Conservation (phyloP, 179 eudicot species). For the Carnegiea gigantea region DNA sequence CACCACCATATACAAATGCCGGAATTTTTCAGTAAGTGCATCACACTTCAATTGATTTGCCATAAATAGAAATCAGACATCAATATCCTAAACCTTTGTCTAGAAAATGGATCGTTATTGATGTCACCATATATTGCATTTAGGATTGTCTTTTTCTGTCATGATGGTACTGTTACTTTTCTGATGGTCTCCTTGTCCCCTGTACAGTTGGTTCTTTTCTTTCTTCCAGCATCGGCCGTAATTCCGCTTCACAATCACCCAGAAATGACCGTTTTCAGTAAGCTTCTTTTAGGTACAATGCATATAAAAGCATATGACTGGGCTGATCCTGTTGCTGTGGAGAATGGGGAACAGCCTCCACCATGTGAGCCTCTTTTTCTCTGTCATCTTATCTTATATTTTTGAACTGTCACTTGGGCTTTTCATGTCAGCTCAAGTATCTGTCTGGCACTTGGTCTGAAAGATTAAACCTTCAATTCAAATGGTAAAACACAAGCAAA, state of each 20-base stretch:
- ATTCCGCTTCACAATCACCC: slow-evolving; percentile 84
- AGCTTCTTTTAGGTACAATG: slow-evolving; percentile 62
- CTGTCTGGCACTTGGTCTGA: not conserved
- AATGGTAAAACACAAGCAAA: not conserved
- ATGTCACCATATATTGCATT: not conserved
- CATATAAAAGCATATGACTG: slow-evolving; percentile 69
- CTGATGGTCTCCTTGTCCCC: slow-evolving; percentile 12
- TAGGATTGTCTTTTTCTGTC: not conserved
- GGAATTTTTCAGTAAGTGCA: slow-evolving; percentile 56
- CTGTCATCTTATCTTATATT: not conserved
- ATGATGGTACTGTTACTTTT: slow-evolving; percentile 2
- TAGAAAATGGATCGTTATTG: not conserved
- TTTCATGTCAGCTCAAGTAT: not conserved
- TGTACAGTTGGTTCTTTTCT: slow-evolving; percentile 55
- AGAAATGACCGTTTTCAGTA: slow-evolving; percentile 74
- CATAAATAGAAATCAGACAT: not conserved
- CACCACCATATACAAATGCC: slow-evolving; percentile 62
- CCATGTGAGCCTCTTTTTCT: slow-evolving; percentile 24
- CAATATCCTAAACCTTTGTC: too few species aligned
- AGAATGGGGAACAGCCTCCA: slow-evolving; percentile 13
- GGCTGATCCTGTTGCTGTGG: slow-evolving; percentile 34
- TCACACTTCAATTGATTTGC: not conserved
- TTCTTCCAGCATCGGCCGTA: slow-evolving; percentile 62
- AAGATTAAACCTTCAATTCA: not conserved
- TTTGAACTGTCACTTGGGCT: not conserved